Evolutionary conservation across 1,139 yeast genomes (phyloP), one percentile per base, ranked within the genome.

Genomic region (Nadsonia commutata): DNA sequence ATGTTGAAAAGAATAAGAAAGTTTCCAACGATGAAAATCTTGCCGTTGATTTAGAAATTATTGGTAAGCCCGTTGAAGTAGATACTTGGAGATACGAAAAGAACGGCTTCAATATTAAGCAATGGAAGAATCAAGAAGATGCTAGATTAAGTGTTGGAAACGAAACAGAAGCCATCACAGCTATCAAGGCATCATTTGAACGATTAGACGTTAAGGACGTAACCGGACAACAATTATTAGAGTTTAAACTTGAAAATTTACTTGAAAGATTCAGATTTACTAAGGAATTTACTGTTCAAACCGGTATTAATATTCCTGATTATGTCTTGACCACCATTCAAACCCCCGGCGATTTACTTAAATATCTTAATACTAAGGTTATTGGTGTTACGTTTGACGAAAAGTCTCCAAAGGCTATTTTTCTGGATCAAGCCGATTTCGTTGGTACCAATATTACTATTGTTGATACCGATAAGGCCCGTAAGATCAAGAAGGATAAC

Each of bases 391-490:
- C 65, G 47, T 67, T 77, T 45, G 52, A 59, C 23, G 51, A 58
- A 8, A 61, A 70, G 40, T 67, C 80, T 8, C 93, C 95, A 20
- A 74, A 81, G 50, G 90, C 85, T 38, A 74, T 85, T 43, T 74
- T 80, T 60, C 65, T 84, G 52, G 70, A 74, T 48, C 60, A 64
- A 18, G 56, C 62, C 27, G 66, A 66, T 17, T 74, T 67, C 48
- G 63, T 61, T 20, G 72, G 77, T 39, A 63, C 72, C 31, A 77
- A 76, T 55, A 63, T 78, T 44, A 59, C 62, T 19, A 54, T 76
- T 23, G 62, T 66, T n/a, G 66, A 65, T 43, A 57, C 57, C 16
- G 64, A 61, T 46, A 65, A 68, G 41, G 63, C 66, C 48, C 59
- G 64, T 43, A 56, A 55, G 49, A 60, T 61, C 41, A 68, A 66